Evolutionary conservation across 192 early-diverging fungal species (phyloP).

Genomic region (Coemansia sp.): DNA sequence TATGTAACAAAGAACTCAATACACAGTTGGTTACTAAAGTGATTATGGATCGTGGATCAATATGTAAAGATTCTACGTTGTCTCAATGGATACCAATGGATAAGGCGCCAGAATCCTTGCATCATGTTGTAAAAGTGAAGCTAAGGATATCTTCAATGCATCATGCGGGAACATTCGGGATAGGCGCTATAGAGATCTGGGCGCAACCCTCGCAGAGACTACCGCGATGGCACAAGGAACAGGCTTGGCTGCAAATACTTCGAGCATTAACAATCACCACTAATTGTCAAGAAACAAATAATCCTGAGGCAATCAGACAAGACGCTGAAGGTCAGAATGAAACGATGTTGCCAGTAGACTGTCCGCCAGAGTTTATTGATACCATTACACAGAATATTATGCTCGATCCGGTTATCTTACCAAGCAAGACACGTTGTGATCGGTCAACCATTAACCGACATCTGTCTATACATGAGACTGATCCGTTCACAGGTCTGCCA

Average conservation of each 20-base stretch:
- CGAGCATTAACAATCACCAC: not conserved
- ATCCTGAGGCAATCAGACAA: not conserved
- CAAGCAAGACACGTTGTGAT: slow-evolving; percentile 17
- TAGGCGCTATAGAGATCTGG: slow-evolving; percentile 22
- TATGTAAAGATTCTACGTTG: not conserved
- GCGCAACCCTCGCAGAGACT: slow-evolving; percentile 31
- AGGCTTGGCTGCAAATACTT: slow-evolving; percentile 1
- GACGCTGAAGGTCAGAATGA: not conserved
- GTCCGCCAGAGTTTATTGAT: slow-evolving; percentile 33
- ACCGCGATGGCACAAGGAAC: slow-evolving; percentile 5
- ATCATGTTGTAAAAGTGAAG: slow-evolving; percentile 11
- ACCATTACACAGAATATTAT: slow-evolving; percentile 24
- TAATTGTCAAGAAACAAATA: not conserved
- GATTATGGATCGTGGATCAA: not conserved
- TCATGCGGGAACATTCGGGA: slow-evolving; percentile 8
- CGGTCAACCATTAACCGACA: slow-evolving; percentile 32
- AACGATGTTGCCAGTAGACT: not conserved
- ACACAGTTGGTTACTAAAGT: slow-evolving; percentile 3
- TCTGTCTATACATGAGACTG: slow-evolving; percentile 10
- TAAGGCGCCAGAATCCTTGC: not conserved
- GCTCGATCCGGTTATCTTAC: slow-evolving; percentile 29
- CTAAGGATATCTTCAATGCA: slow-evolving; percentile 22
- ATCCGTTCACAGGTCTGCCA: slow-evolving; percentile 36
- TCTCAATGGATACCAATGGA: slow-evolving; percentile 7
- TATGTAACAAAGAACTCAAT: slow-evolving; percentile 16